These are phyloP conservation scores for Phlyctochytrium bullatum DNA, from an alignment of 192 early-diverging fungal genomes.

Conservation along the genomic window DNA sequence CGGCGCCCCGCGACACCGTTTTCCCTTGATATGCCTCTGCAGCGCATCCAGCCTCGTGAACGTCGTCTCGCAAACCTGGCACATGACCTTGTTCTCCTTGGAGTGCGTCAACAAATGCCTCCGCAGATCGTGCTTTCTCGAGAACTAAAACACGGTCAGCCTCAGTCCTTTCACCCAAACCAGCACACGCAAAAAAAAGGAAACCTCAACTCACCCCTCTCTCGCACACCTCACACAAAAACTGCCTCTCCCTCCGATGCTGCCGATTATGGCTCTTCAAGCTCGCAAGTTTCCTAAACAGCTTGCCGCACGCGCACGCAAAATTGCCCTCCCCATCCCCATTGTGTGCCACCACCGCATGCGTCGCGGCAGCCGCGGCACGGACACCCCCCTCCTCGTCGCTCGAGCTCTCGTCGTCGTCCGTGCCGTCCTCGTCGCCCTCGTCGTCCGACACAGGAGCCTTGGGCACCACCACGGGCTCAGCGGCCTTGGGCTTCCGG, in stretches of 20 bases:
- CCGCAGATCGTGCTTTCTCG: conserved; percentile 35
- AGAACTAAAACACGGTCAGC: too few species aligned
- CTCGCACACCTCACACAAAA: conserved; percentile 24
- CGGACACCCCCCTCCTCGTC: too few species aligned
- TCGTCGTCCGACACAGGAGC: too few species aligned
- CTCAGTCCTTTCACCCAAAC: too few species aligned
- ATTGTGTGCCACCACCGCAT: too few species aligned
- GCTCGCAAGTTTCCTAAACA: conserved; percentile 24
- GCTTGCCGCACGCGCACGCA: conserved; percentile 29
- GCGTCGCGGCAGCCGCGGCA: too few species aligned
- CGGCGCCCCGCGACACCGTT: conserved; percentile 15
- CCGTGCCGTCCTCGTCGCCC: too few species aligned
- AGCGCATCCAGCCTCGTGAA: conserved; percentile 41
- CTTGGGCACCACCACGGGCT: too few species aligned
- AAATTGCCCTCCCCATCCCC: too few species aligned
- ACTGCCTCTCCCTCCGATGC: conserved; percentile 21
- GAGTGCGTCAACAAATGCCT: conserved; percentile 32
- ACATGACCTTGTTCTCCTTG: conserved; percentile 19
- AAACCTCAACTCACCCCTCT: background rate
- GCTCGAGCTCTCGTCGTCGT: too few species aligned
- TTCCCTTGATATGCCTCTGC: conserved; percentile 36
- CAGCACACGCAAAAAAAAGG: background rate
- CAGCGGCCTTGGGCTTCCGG: too few species aligned
- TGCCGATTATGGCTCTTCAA: conserved; percentile 27
- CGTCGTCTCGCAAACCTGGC: conserved; percentile 33